A percentile compares a stretch with the other conserved stretches of the same genome.
phyloP scores from a whole-genome alignment of 805 yeast species.

The Candida railenensis region DNA sequence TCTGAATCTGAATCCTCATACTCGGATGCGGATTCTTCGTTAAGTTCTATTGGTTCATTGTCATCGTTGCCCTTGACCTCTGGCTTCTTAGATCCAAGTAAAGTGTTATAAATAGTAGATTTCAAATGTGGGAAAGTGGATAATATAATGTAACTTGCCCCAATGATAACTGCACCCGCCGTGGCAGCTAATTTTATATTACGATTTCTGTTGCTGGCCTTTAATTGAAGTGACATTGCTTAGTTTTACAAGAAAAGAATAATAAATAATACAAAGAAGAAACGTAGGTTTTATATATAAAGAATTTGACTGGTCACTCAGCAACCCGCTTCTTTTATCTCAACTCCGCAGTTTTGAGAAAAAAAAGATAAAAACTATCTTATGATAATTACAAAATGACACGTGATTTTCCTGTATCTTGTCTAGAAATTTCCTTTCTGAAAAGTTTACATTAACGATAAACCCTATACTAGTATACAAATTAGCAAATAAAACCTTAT shows the following conservation, averaged over 20 bases:
- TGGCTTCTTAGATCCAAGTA: conserved; percentile 19
- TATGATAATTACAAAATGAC: conserved; percentile 3
- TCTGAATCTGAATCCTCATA: conserved; percentile 2
- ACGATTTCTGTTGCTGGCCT: conserved; percentile 5
- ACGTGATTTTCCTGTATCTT: background rate
- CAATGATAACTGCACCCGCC: conserved; percentile 42
- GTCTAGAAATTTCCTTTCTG: background rate
- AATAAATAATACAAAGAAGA: background rate
- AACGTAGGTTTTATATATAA: background rate
- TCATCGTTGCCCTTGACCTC: conserved; percentile 15
- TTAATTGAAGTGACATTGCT: conserved; percentile 16
- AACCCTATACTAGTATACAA: conserved; percentile 4
- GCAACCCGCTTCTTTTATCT: background rate
- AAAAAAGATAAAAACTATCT: background rate
- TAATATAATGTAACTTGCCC: conserved; percentile 41
- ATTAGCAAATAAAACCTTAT: conserved; percentile 5
- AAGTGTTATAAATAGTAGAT: conserved; percentile 19
- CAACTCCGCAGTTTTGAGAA: background rate
- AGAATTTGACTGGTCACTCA: background rate
- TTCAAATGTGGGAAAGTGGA: conserved; percentile 52
- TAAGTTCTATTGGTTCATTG: conserved; percentile 23
- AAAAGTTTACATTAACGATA: background rate
- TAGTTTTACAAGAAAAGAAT: background rate
- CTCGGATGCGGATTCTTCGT: conserved; percentile 8
- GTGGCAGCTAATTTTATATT: conserved; percentile 20